Conservation (phyloP, 192 early-diverging fungal species). For the Backusella tuberculispora region DNA sequence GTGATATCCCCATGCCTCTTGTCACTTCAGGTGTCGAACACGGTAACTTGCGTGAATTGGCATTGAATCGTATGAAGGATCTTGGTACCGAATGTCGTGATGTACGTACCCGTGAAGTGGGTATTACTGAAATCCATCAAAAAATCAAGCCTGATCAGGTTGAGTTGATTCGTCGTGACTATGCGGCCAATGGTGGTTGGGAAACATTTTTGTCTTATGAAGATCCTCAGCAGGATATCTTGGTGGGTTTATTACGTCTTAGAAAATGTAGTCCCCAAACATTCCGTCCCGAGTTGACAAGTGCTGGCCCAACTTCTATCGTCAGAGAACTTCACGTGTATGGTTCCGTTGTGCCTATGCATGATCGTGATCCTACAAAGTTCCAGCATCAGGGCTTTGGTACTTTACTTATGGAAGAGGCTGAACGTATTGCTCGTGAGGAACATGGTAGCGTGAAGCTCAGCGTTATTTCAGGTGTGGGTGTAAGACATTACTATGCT, state of each 20-base stretch:
- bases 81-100: slow-evolving; percentile 95
- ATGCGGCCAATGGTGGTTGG: slow-evolving; percentile 98
- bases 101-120: slow-evolving; percentile 97
- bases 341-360: slow-evolving; percentile 94
- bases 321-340: slow-evolving; percentile 99
- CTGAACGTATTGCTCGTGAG: slow-evolving; percentile 95
- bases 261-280: slow-evolving; percentile 88
- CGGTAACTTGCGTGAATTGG: slow-evolving; percentile 95
- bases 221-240: slow-evolving; percentile 94
- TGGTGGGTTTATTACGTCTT: slow-evolving; percentile 92
- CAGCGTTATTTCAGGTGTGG: slow-evolving; percentile 96
- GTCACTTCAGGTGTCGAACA: slow-evolving; percentile 98
- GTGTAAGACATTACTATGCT: slow-evolving; percentile 96
- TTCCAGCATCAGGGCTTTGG: slow-evolving; percentile 99
- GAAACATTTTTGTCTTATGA: slow-evolving; percentile 99
- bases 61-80: slow-evolving; percentile 95
- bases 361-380: slow-evolving; percentile 94
- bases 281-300: slow-evolving; percentile 91
- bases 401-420: slow-evolving; percentile 99
- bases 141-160: slow-evolving; percentile 94
- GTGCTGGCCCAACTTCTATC: slow-evolving; percentile 80
- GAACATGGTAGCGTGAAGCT: slow-evolving; percentile 96
- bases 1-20: slow-evolving; percentile 99
- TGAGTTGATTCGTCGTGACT: slow-evolving; percentile 97
- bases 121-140: slow-evolving; percentile 97